These are phyloP conservation scores for Cladophialophora immunda DNA, from an alignment of 2,329 filamentous ascomycete species.

Conservation along the genomic window DNA sequence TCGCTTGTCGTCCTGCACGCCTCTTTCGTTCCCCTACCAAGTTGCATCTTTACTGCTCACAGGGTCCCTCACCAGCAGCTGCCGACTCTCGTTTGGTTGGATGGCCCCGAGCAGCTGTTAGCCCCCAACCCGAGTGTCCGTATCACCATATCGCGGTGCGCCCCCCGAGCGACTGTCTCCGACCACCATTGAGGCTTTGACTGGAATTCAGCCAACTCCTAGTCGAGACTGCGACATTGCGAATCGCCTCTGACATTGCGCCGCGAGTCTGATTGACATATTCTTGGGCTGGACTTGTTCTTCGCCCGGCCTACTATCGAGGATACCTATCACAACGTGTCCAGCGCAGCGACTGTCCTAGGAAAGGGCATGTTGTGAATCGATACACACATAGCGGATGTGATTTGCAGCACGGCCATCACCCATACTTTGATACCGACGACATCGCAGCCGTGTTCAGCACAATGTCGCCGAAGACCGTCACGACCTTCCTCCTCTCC, in stretches of 20 bases:
- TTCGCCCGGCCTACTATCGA: neutral
- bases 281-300: neutral
- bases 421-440: neutral
- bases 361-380: neutral
- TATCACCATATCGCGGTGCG: neutral
- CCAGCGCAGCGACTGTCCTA: neutral
- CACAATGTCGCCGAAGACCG: constrained; percentile 3
- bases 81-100: neutral
- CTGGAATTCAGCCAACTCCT: neutral
- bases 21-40: neutral
- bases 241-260: neutral
- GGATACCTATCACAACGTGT: neutral
- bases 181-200: neutral
- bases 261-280: neutral
- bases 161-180: neutral
- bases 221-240: neutral
- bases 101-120: constrained; percentile 3
- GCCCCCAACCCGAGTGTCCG: constrained; percentile 6
- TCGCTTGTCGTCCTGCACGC: constrained; percentile 5
- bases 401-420: neutral
- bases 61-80: constrained; percentile 21
- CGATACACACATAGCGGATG: neutral
- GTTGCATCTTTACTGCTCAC: constrained; percentile 9
- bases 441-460: neutral
- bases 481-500: constrained; percentile 28